Evolutionary conservation across 495 filamentous ascomycete species (phyloP).

Genomic region (Neurospora africana): DNA sequence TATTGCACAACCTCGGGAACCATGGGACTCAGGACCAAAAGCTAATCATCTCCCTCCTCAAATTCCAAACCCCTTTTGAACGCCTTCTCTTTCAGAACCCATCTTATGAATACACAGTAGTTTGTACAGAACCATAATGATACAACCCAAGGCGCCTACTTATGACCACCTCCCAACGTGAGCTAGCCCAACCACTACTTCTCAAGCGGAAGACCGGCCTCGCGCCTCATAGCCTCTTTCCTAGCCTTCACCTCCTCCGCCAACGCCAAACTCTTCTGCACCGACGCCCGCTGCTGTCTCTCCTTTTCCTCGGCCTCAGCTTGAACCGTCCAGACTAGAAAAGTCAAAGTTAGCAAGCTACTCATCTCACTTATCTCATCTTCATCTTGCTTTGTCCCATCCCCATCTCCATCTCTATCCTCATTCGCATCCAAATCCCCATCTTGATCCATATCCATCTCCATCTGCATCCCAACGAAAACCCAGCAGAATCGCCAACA

Average conservation of each 20-base stretch:
- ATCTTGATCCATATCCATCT: constrained; percentile 4
- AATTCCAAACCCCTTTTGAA: background rate
- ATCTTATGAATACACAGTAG: background rate
- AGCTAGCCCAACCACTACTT: background rate
- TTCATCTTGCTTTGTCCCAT: background rate
- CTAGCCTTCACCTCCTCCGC: constrained; percentile 51
- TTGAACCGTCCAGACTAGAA: constrained; percentile 60
- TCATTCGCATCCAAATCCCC: background rate
- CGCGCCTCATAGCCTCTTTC: constrained; percentile 48
- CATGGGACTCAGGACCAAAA: background rate
- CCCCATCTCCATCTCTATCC: background rate
- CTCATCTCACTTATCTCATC: background rate
- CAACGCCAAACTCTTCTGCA: constrained; percentile 31
- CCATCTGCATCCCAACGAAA: background rate
- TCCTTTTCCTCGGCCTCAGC: constrained; percentile 47
- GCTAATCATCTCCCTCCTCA: background rate
- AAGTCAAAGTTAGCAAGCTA: background rate
- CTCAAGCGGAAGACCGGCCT: constrained; percentile 25
- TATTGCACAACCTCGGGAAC: background rate
- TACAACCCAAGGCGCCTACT: background rate
- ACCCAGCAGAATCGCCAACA: background rate
- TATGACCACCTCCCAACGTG: background rate
- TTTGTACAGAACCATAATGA: background rate
- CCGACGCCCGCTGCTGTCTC: constrained; percentile 33
- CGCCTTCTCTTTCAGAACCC: background rate